Conservation (phyloP, 768 basidiomycete species). For the Tulasnella sp. region DNA sequence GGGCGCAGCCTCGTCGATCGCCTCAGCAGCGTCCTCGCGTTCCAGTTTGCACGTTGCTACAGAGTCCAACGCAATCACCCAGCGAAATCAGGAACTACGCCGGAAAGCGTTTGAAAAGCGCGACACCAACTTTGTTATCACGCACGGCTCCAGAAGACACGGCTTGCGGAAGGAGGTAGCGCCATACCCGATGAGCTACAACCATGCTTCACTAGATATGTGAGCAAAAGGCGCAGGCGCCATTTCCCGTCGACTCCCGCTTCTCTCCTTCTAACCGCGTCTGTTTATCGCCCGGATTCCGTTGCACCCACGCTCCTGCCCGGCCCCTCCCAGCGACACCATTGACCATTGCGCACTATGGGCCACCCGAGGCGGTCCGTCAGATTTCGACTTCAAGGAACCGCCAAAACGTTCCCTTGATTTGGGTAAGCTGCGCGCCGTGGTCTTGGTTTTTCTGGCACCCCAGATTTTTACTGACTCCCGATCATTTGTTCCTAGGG, state of each 20-base stretch:
- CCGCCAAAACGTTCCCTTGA: constrained; percentile 19
- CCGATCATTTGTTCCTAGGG: constrained; percentile 8
- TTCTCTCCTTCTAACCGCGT: background rate
- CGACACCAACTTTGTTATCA: constrained; percentile 15
- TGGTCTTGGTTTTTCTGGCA: background rate
- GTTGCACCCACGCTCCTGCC: background rate
- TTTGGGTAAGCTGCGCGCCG: constrained; percentile 9
- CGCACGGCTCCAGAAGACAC: constrained; percentile 9
- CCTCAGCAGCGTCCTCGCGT: constrained; percentile 15
- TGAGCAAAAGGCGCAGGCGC: background rate
- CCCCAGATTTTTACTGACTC: constrained; percentile 1
- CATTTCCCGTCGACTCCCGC: background rate
- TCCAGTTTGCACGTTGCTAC: background rate
- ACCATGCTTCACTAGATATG: constrained; percentile 16
- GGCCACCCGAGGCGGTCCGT: constrained; percentile 10
- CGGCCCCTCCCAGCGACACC: background rate
- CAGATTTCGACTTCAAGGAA: constrained; percentile 24
- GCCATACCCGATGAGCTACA: constrained; percentile 24
- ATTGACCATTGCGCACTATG: constrained; percentile 13
- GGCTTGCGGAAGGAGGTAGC: background rate
- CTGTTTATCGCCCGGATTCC: background rate
- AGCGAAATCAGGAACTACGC: background rate
- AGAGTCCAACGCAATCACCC: constrained; percentile 13
- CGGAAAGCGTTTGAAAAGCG: constrained; percentile 15
- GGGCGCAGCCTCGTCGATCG: background rate